Evolutionary conservation across 2,329 filamentous ascomycete genomes (phyloP), one percentile per base, ranked within the genome.

Genomic region (Teratosphaeria destructans): DNA sequence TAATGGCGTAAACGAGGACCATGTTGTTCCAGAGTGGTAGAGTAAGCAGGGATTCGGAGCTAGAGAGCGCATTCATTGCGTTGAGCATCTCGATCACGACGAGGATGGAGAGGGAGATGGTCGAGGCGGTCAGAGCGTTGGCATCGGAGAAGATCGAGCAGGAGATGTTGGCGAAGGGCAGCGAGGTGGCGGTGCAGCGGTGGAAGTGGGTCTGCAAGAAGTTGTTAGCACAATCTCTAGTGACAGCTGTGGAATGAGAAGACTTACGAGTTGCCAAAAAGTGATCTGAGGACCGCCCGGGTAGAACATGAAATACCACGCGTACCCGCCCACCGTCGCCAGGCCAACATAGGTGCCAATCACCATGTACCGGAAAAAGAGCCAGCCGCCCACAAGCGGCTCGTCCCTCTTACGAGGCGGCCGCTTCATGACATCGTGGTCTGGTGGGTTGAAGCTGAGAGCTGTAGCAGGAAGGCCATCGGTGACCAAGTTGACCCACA

Each of bases 251-350:
- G 35, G 26, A 39, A 34, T 14, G 12, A n/a, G 39, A 26, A 34
- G 26, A 74, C 79, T 74, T 75, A 82, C 80, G 66, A 99, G 80
- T 73, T 99, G 90, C 74, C 83, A 88, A 78, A 97, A 96, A 63
- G 81, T 85, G 75, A 99, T 95, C 74, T 95, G 89, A 27, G 94
- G 94, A 0, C 94, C 94, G 66, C 86, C 85, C 8, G 85, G 77
- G 78, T 97, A 93, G 80, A 88, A 96, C 88, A 99, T 92, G 81
- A 97, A 99, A 90, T 91, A 99, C 94, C 94, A 99, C n/a, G 90
- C 93, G 72, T 99, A 99, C 54, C 95, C 94, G 70, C 88, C 91
- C 23, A 99, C 95, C 3, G 94, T 99, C 58, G 94, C 94, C 49
- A 90, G 81, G 72, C 94, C 94, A 60, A 99, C 94, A 65, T 99